phyloP scores from a whole-genome alignment of 768 basidiomycete genomes.

The Aureoboletus auriporus region DNA sequence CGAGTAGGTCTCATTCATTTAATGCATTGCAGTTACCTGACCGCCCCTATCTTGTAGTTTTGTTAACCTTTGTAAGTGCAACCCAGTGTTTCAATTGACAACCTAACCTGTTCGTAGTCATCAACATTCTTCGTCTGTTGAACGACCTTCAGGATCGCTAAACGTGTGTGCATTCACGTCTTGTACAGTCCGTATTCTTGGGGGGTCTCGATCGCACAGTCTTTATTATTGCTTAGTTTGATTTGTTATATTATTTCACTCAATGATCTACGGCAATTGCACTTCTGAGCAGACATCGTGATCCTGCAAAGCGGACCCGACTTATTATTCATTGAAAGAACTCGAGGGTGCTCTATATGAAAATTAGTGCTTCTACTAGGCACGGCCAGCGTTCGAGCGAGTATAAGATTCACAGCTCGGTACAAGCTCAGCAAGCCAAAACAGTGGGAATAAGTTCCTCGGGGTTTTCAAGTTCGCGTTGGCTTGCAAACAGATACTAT shows the following conservation, averaged over 20 bases:
- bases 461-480: no score
- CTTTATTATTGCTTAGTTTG: constrained; percentile 8
- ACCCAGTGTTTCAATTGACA: not conserved
- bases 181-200: not conserved
- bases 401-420: no score
- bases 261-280: constrained; percentile 3
- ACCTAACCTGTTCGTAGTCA: constrained; percentile 43
- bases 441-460: no score
- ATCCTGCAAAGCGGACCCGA: no score
- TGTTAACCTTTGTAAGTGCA: constrained; percentile 75
- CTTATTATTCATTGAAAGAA: not conserved
- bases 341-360: no score
- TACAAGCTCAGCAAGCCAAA: no score
- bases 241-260: constrained; percentile 21
- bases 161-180: not conserved
- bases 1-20: constrained; percentile 52
- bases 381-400: no score
- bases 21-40: constrained; percentile 9
- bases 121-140: constrained; percentile 81
- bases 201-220: not conserved
- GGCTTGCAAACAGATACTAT: no score
- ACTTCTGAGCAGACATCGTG: not conserved
- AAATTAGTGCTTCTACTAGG: no score
- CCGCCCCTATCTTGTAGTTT: constrained; percentile 46
- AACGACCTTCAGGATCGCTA: constrained; percentile 49